Evolutionary conservation across 2,329 filamentous ascomycete genomes (phyloP), one percentile per base, ranked within the genome.

Genomic region (Blastomyces percursus): DNA sequence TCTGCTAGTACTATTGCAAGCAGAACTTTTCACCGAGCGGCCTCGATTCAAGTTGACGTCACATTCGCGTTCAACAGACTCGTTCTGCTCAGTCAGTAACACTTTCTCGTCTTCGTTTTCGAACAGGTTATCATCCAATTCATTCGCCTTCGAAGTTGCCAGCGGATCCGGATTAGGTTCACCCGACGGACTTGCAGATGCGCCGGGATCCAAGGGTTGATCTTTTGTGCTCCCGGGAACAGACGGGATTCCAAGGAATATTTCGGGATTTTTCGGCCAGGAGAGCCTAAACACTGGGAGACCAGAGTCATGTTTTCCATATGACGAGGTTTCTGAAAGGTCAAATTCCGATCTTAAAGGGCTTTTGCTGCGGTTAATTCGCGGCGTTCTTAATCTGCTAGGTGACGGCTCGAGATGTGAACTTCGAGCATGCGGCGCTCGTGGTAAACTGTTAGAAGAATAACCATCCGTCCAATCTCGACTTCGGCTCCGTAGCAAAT

Each of bases 31-130:
- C 14, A 59, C 46, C 59, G 38, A 32, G 16, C 56, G 56, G 14
- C 56, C 56, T 46, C 40, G 40, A n/a, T 40, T 48, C 21, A n/a
- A 16, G 1, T 59, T 42, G 5, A 48, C 38, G 56, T 46, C n/a
- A 32, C 19, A 11, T 32, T 21, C 38, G 32, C 35, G 55, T 14
- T 60, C 54, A 27, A 19, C 21, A 21, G 9, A 2, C 16, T 35
- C 30, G 30, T 24, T 24, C 24, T 54, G 64, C 63, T 60, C 71
- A 68, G 52, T 69, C 66, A n/a, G 1, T 24, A 50, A 8, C 52
- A 65, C 32, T 65, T 64, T 7, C 65, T 67, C 52, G 57, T 59
- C 38, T 27, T 51, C 38, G n/a, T 52, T 58, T 24, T 46, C 30
- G 42, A 62, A 62, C 19, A 38, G 40, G 32, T 30, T n/a, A 35